Evolutionary conservation across 768 basidiomycete species (phyloP).

Genomic region (Hypholoma fasciculare): DNA sequence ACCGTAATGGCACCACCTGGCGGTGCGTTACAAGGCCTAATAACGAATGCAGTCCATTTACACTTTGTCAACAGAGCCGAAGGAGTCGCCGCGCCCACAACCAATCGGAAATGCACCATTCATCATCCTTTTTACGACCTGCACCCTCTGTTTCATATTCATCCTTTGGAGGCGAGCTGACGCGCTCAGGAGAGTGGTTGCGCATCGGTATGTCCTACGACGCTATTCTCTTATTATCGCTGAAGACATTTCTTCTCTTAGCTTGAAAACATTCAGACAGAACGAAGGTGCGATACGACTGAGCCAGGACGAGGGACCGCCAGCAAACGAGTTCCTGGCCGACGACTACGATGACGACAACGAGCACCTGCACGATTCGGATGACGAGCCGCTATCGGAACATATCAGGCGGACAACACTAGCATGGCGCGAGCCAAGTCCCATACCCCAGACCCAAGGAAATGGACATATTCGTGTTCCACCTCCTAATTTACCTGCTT

Average conservation of each 20-base stretch:
- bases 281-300: conserved; percentile 63
- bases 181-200: conserved; percentile 54
- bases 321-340: conserved; percentile 65
- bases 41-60: too few species aligned
- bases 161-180: conserved; percentile 65
- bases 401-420: conserved; percentile 25
- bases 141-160: conserved; percentile 56
- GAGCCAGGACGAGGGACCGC: conserved; percentile 70
- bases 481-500: too few species aligned
- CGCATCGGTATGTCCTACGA: conserved; percentile 51
- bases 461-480: too few species aligned
- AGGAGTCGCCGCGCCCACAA: conserved; percentile 57
- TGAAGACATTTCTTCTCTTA: conserved; percentile 21
- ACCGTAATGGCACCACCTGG: too few species aligned
- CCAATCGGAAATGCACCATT: conserved; percentile 59
- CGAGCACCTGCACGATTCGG: conserved; percentile 24
- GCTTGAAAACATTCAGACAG: conserved; percentile 56
- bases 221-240: background rate
- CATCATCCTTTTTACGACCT: conserved; percentile 58
- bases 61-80: conserved; percentile 44
- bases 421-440: conserved; percentile 20
- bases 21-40: too few species aligned
- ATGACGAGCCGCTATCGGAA: conserved; percentile 27
- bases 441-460: too few species aligned
- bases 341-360: conserved; percentile 59